Evolutionary conservation across 2,329 filamentous ascomycete species (phyloP), one percentile per base, ranked within the genome.

Genomic region (Aspergillus fumigatus): DNA sequence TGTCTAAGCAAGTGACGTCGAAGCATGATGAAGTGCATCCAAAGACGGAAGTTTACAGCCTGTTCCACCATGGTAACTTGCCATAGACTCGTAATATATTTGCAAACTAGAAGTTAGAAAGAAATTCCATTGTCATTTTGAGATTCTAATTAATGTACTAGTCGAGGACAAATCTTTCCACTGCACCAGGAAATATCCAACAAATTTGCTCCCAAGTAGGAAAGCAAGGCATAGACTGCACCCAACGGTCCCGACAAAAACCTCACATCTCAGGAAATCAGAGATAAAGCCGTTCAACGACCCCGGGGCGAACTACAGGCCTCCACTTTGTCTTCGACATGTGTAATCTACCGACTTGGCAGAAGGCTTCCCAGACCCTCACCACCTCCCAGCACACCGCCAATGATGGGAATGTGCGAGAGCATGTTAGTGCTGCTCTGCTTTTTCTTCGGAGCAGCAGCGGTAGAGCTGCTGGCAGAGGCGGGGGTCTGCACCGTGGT

Each of bases 381-480:
- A 10, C 41, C 41, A 45, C 41, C 19, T 4, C 41, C 41, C n/a
- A 45, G 6, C 8, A 70, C 27, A 4, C 57, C 54, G 51, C 68
- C 68, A 10, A 70, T 8, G 8, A 70, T 3, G 5, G 68, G 68
- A 19, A 70, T 5, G 0, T 57, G 59, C 19, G 60, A 59, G 38
- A 69, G 27, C 6, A 58, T 51, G 19, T 65, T 65, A 14, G 35
- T 6, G 17, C 52, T 23, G 11, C 14, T 48, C 50, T 26, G 25
- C 25, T 23, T 35, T 19, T 29, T 50, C 23, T 27, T 41, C 38
- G 9, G 32, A 4, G 14, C 7, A 41, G 50, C 17, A 14, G 35
- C 17, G 10, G 11, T 4, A 23, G 50, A 40, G 50, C 32, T 25
- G 35, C 29, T 26, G 47, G 52, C 17, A 26, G 48, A 25, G 14